These are phyloP conservation scores for Lophium mytilinum DNA, from an alignment of 495 filamentous ascomycete species.

Conservation along the genomic window DNA sequence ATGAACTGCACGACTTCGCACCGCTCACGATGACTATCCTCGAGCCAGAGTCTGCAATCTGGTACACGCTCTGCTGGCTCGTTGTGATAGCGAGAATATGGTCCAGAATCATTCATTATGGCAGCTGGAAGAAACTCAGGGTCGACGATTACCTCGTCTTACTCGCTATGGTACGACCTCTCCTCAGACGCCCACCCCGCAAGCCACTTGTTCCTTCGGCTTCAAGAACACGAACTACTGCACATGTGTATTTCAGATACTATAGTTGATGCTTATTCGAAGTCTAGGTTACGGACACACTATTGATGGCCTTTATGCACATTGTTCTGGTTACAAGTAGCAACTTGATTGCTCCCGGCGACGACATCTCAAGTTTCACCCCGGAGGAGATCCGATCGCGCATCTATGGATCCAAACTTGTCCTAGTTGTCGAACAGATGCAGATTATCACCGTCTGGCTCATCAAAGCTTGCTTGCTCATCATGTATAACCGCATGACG, in stretches of 20 bases:
- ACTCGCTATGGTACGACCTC: slow-evolving; percentile 35
- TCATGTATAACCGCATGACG: slow-evolving; percentile 49
- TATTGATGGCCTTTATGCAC: slow-evolving; percentile 48
- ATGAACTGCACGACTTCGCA: neutral
- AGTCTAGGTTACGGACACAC: slow-evolving; percentile 42
- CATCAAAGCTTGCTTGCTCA: slow-evolving; percentile 46
- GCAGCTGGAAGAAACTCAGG: slow-evolving; percentile 40
- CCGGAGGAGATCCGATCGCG: slow-evolving; percentile 43
- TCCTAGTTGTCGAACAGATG: slow-evolving; percentile 42
- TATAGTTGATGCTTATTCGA: neutral
- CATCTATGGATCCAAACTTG: slow-evolving; percentile 48
- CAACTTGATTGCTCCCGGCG: slow-evolving; percentile 50
- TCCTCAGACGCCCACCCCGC: too few species aligned
- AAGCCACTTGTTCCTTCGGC: too few species aligned
- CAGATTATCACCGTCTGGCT: slow-evolving; percentile 43
- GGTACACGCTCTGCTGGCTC: slow-evolving; percentile 38
- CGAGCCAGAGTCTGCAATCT: slow-evolving; percentile 42
- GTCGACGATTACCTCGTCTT: slow-evolving; percentile 54
- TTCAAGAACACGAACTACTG: too few species aligned
- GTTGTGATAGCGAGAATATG: slow-evolving; percentile 36
- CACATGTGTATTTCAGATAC: too few species aligned
- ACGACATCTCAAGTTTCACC: slow-evolving; percentile 47
- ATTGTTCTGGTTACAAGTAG: slow-evolving; percentile 47
- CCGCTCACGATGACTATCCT: slow-evolving; percentile 29
- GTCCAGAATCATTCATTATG: slow-evolving; percentile 36